Base-by-base conservation (phyloP, 2,329 filamentous ascomycete genomes). In the Talaromyces funiculosus region DNA sequence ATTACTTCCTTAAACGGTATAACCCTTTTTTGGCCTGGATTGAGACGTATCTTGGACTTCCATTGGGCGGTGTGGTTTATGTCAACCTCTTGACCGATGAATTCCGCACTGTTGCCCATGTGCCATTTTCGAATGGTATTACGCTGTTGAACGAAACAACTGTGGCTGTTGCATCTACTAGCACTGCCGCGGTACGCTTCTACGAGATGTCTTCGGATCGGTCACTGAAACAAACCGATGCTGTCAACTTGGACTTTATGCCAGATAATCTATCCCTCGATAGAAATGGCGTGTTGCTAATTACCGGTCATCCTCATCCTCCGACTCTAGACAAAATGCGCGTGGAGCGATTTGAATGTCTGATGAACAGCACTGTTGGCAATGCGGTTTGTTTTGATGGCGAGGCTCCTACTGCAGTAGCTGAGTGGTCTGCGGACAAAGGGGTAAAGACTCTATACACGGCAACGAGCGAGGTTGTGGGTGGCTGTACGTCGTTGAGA, bases 191-290 rank as follows among this genome's bases (percentile, higher is more conserved):
- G 3, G 61, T 57, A 4, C 29, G 33, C 5, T 20, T 57, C 2
- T 53, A 22, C 16, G 29, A 54, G 2, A 61, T 66, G 33, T 33
- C 35, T 18, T 10, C 22, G 14, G 45, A 59, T 49, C 47, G 57
- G 4, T 53, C 45, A 2, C 43, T 59, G 5, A 8, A 10, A 8
- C 31, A 58, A 31, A 57, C 22, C 16, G 31, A 35, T 16, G 20
- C 14, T 4, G 29, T 61, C 20, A 38, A 45, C 12, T 24, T 64
- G 20, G 31, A 55, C 0, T 65, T 62, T 7, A 51, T 65, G 47
- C 63, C 63, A 14, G 64, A 66, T 38, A 66, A 66, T 38, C 37
- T 66, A 3, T 62, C 60, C 1, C 47, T 24, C 2, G 62, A 64
- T n/a, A 54, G 53, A 12, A 40, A 62, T 4, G 64, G 64, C 2